Evolutionary conservation across 805 yeast genomes (phyloP).

Genomic region (Ogataea salicorniae): DNA sequence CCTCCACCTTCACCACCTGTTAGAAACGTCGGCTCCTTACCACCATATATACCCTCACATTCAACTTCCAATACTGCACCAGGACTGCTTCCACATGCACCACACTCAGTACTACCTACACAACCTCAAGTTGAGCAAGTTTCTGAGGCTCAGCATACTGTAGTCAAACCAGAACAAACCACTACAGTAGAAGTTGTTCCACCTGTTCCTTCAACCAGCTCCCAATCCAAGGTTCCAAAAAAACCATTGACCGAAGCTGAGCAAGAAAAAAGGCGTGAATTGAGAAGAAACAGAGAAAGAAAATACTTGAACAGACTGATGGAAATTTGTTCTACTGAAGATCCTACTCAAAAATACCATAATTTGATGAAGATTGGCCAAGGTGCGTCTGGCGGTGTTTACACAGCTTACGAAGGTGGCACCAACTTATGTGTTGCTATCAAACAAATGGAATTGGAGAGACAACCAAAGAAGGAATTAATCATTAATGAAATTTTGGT

Average conservation of each 20-base stretch:
- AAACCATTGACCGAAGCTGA: constrained; percentile 45
- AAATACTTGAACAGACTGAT: constrained; percentile 67
- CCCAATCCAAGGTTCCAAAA: constrained; percentile 20
- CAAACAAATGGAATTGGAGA: constrained; percentile 91
- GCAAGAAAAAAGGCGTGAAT: constrained; percentile 71
- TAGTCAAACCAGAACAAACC: background rate
- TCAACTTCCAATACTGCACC: background rate
- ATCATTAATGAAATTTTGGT: constrained; percentile 93
- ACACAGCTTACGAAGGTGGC: constrained; percentile 68
- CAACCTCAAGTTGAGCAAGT: background rate
- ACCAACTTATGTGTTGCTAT: constrained; percentile 73
- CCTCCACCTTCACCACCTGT: background rate
- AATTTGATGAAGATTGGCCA: constrained; percentile 86
- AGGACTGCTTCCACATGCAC: background rate
- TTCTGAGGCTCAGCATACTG: background rate
- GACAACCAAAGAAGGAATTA: constrained; percentile 92
- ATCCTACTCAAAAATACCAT: constrained; percentile 67
- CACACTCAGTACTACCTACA: background rate
- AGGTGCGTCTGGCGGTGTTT: constrained; percentile 98
- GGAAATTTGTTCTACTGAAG: constrained; percentile 77
- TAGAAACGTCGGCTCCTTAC: too few relatives aligned
- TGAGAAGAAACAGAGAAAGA: constrained; percentile 64
- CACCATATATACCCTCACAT: too few relatives aligned
- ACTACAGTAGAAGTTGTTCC: constrained; percentile 15
- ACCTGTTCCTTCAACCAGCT: constrained; percentile 23